phyloP scores from a whole-genome alignment of 306 rosid genomes.

The Comarum palustre region DNA sequence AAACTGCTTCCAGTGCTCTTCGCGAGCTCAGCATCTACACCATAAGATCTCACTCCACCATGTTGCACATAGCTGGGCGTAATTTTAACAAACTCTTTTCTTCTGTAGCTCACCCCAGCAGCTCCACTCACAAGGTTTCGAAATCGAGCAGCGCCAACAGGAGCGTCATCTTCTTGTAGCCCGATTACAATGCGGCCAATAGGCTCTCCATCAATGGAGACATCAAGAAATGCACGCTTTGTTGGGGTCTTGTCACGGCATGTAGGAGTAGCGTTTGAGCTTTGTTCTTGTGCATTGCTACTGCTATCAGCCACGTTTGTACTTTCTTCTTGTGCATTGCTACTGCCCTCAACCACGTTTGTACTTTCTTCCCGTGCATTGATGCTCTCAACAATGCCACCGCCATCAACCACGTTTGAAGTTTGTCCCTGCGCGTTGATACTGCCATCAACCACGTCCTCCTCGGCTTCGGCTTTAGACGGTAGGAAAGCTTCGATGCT shows the following conservation, averaged over 20 bases:
- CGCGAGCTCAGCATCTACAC: constrained; percentile 70
- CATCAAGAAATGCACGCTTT: constrained; percentile 60
- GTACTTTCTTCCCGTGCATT: constrained; percentile 26
- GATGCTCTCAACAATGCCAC: constrained; percentile 7
- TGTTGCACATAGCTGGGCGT: constrained; percentile 68
- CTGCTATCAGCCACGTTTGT: constrained; percentile 16
- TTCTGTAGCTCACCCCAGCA: constrained; percentile 83
- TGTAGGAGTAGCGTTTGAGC: constrained; percentile 20
- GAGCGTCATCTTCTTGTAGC: constrained; percentile 56
- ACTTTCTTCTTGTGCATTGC: constrained; percentile 23
- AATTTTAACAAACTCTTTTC: constrained; percentile 78
- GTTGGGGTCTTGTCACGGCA: constrained; percentile 52
- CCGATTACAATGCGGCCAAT: constrained; percentile 64
- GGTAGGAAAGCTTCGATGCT: constrained; percentile 35
- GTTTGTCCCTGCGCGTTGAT: constrained; percentile 4
- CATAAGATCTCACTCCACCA: constrained; percentile 77
- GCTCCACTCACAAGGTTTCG: constrained; percentile 71
- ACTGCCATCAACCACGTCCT: constrained; percentile 29
- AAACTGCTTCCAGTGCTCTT: constrained; percentile 48
- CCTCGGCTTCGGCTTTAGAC: constrained; percentile 56
- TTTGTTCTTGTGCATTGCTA: constrained; percentile 21
- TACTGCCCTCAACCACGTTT: constrained; percentile 13
- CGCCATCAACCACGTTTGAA: constrained; percentile 11
- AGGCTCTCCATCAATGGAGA: constrained; percentile 64
- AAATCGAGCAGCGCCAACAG: constrained; percentile 64